Base-by-base conservation (phyloP, 257 asterid genomes). In the Solanum peruvianum region DNA sequence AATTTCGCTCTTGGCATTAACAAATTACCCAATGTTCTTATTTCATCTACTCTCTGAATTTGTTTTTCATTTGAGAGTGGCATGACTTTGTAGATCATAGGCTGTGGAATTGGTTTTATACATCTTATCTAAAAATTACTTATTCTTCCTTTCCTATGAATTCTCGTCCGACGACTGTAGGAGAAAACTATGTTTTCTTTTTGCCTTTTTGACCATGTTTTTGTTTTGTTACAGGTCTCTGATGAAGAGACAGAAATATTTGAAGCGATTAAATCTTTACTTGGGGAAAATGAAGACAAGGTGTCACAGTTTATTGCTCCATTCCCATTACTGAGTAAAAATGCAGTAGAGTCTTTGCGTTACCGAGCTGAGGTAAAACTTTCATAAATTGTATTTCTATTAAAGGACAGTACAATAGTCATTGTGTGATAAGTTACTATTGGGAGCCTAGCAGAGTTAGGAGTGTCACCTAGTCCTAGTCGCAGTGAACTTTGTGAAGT, bases 311-410 rank as follows among this genome's bases (percentile, higher is more conserved):
- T 92, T 88, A 92, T 97, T 87, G 99, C 94, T 86, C 99, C 98
- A 66, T 97, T 95, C 89, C 98, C 99, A 76, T 89, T 93, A 92
- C 97, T 96, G 85, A 91, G 89, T 89, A 92, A 93, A 90, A 92
- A 96, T 86, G 98, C 98, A 52, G 99, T 95, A 89, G 99, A 96
- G 90, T 93, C 95, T 44, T 93, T 96, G 87, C 94, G 98, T 44
- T 97, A 97, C 91, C 96, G 99, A 92, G 96, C 99, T 9, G 99
- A 97, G 99, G 99, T 97, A 88, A 87, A 27, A 82, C 33, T 70
- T 62, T 66, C 35, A 25, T 84, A 42, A 81, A 45, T 47, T 49
- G 5, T 45, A 15, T 62, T 49, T 44, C 71, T 18, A 49, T 11
- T 31, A 44, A 58, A 13, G 69, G 42, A 33, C 27, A 35, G 12